Conservation (phyloP, 768 basidiomycete genomes). For the Botryobasidium botryosum region DNA sequence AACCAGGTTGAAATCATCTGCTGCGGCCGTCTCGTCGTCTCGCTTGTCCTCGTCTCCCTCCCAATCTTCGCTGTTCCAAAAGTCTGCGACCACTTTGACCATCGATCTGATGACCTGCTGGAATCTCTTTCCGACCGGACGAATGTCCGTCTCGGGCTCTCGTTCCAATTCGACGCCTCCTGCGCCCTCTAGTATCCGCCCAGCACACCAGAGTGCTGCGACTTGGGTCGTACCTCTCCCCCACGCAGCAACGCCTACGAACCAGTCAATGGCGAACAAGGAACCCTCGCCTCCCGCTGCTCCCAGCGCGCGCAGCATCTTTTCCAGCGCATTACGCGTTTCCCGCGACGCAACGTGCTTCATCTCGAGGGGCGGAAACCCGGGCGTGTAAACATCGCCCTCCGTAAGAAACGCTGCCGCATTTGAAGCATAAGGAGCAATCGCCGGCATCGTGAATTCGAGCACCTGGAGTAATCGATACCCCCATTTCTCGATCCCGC, state of each 20-base stretch:
- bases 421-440: background rate
- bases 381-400: too few relatives aligned
- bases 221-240: slow-evolving; percentile 32
- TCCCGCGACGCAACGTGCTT: slow-evolving; percentile 35
- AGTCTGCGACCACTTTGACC: slow-evolving; percentile 43
- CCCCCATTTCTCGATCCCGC: slow-evolving; percentile 85
- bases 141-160: slow-evolving; percentile 3
- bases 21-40: slow-evolving; percentile 9
- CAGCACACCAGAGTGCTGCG: slow-evolving; percentile 74
- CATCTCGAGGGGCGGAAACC: slow-evolving; percentile 45
- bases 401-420: slow-evolving; percentile 13
- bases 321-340: slow-evolving; percentile 37
- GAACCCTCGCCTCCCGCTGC: slow-evolving; percentile 46
- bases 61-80: slow-evolving; percentile 41
- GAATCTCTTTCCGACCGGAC: slow-evolving; percentile 23
- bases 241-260: slow-evolving; percentile 38
- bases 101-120: slow-evolving; percentile 49
- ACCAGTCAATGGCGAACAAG: slow-evolving; percentile 72
- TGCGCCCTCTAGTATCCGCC: slow-evolving; percentile 58
- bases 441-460: slow-evolving; percentile 44
- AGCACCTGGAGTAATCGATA: slow-evolving; percentile 72
- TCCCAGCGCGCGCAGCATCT: slow-evolving; percentile 63
- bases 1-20: slow-evolving; percentile 29
- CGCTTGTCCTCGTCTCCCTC: slow-evolving; percentile 16
- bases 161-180: slow-evolving; percentile 30